Base-by-base conservation (phyloP, 2,329 filamentous ascomycete genomes). In the Fusarium burgessii region DNA sequence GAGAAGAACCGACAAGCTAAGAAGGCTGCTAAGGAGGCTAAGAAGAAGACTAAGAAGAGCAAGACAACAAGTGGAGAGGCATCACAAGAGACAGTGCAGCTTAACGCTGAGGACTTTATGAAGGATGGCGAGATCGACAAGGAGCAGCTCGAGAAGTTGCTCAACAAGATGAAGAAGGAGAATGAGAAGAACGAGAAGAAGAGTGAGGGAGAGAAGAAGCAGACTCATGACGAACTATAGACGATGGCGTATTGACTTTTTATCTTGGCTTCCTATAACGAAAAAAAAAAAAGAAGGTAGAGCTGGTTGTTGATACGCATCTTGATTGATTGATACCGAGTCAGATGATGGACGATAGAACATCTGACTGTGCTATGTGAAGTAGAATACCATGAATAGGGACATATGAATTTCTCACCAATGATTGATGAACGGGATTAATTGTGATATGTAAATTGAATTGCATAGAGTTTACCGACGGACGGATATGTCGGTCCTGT, bases 91-190 rank as follows among this genome's bases (percentile, higher is more conserved):
- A 84, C 83, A 11, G 72, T 84, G 60, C 82, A 87, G 72, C 72
- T 83, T 29, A 80, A 80, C 41, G 77, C 78, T 40, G 83, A 89
- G 75, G 84, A 86, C 74, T 86, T 89, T 56, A 67, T 82, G 56
- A 78, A 79, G 61, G 77, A 80, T 25, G 76, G 78, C 66, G 76
- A 78, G 25, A 72, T 76, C 35, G 62, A 77, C 43, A 70, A 75
- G 56, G 72, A 77, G 45, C 68, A 76, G 55, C 73, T 78, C 35
- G 69, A 77, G 52, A 73, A 76, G 76, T 66, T 77, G 55, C 74
- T 71, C 42, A 64, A 77, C 64, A 65, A 77, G 43, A 66, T 74
- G 60, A 70, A 73, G 65, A 59, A 51, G 49, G 64, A 72, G 62
- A 69, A 71, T 18, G 65, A 73, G 50, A 65, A 55, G 50, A 32